These are phyloP conservation scores for Gossypium gossypioides DNA, from an alignment of 441 rosid genomes.

Conservation along the genomic window DNA sequence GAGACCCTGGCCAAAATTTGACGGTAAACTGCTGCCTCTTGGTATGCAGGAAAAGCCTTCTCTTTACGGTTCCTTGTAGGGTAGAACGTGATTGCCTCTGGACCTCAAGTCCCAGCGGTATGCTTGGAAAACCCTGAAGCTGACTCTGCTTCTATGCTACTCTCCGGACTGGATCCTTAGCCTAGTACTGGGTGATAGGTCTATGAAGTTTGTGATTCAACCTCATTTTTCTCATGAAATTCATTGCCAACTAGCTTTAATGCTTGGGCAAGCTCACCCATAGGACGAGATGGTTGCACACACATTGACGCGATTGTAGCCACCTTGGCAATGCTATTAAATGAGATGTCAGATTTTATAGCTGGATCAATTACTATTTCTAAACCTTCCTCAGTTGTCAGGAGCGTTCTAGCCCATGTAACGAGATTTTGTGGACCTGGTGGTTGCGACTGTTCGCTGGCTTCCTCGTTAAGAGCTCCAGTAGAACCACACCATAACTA, in stretches of 20 bases:
- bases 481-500: conserved; percentile 70
- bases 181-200: conserved; percentile 10
- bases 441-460: conserved; percentile 63
- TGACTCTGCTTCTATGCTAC: conserved; percentile 18
- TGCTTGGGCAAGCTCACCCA: conserved; percentile 79
- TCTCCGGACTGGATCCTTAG: conserved; percentile 11
- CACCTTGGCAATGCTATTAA: conserved; percentile 43
- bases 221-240: conserved; percentile 33
- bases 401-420: conserved; percentile 51
- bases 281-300: conserved; percentile 65
- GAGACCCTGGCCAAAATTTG: conserved; percentile 27
- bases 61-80: conserved; percentile 31
- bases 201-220: conserved; percentile 24
- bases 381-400: conserved; percentile 44
- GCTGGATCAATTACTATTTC: conserved; percentile 35
- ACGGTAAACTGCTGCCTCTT: conserved; percentile 36
- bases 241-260: conserved; percentile 53
- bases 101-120: conserved; percentile 20
- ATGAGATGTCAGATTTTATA: conserved; percentile 31
- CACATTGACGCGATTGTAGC: conserved; percentile 76
- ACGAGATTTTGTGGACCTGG: conserved; percentile 64
- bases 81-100: conserved; percentile 39
- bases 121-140: conserved; percentile 25
- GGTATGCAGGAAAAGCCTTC: conserved; percentile 41
- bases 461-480: conserved; percentile 60